phyloP scores from a whole-genome alignment of 208 protist species.

The Trichomonas vaginalis region DNA sequence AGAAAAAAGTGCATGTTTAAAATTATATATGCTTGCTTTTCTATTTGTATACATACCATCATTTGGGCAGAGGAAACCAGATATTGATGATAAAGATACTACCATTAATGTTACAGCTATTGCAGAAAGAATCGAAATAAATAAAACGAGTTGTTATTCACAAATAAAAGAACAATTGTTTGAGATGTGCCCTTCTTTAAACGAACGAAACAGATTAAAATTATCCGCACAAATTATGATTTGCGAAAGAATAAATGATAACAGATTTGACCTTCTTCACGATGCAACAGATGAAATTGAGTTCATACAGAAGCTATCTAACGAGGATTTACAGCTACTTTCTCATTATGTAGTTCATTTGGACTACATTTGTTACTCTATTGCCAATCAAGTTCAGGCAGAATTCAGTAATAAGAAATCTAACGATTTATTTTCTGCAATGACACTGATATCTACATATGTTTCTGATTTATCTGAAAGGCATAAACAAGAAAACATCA shows the following conservation, averaged over 20 bases:
- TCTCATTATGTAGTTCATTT: not conserved
- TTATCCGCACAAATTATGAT: not conserved
- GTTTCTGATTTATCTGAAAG: not conserved
- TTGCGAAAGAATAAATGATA: not conserved
- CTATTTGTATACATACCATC: not conserved
- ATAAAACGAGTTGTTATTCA: not conserved
- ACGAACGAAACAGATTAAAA: not conserved
- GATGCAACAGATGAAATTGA: not conserved
- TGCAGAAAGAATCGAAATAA: not conserved
- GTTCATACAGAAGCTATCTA: not conserved
- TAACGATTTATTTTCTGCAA: not conserved
- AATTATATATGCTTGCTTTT: not conserved
- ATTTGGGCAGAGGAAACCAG: not conserved
- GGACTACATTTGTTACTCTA: not conserved
- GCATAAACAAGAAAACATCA: not conserved
- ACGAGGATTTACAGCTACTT: not conserved
- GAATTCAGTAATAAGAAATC: not conserved
- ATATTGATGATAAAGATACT: not conserved
- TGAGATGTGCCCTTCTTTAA: not conserved
- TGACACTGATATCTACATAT: not conserved
- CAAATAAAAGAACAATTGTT: not conserved
- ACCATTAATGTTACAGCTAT: not conserved
- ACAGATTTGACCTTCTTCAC: not conserved
- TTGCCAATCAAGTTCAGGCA: not conserved
- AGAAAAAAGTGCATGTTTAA: not conserved